Percentiles rank a stretch among this genome's conserved stretches.
Conservation (phyloP, 306 rosid genomes). For the Cicer judaicum region DNA sequence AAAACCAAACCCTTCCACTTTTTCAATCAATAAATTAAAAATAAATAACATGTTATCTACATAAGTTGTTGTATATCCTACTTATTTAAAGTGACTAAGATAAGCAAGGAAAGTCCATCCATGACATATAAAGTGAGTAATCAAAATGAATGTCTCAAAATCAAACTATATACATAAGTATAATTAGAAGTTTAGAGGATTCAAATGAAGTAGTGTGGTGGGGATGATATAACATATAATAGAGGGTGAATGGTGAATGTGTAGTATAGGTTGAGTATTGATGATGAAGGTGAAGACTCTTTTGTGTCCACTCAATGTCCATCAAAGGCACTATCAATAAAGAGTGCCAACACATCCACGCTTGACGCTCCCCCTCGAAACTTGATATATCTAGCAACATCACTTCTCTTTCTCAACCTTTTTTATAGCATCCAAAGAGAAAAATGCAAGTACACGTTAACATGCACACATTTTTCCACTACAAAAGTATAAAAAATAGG, state of each 20-base stretch:
- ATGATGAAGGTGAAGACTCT: conserved; percentile 68
- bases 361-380: conserved; percentile 79
- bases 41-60: conserved; percentile 31
- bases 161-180: too few relatives aligned
- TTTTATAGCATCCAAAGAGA: conserved; percentile 78
- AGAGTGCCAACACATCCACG: conserved; percentile 51
- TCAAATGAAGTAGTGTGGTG: conserved; percentile 5
- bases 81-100: conserved; percentile 39
- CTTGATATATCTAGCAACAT: conserved; percentile 28
- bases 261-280: conserved; percentile 37
- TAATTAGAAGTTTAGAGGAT: too few relatives aligned
- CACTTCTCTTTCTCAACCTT: conserved; percentile 52
- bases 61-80: conserved; percentile 9
- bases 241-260: conserved; percentile 34
- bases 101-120: neutral
- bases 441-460: conserved; percentile 15
- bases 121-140: too few relatives aligned
- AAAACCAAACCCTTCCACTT: conserved; percentile 1
- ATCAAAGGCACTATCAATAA: conserved; percentile 59
- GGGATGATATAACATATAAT: conserved; percentile 4
- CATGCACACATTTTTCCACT: conserved; percentile 35
- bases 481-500: neutral
- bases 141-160: too few relatives aligned
- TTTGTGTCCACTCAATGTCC: conserved; percentile 74
- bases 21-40: conserved; percentile 7